These are phyloP conservation scores for Aspergillus novofumigatus DNA, from an alignment of 2,329 filamentous ascomycete species.

Conservation along the genomic window DNA sequence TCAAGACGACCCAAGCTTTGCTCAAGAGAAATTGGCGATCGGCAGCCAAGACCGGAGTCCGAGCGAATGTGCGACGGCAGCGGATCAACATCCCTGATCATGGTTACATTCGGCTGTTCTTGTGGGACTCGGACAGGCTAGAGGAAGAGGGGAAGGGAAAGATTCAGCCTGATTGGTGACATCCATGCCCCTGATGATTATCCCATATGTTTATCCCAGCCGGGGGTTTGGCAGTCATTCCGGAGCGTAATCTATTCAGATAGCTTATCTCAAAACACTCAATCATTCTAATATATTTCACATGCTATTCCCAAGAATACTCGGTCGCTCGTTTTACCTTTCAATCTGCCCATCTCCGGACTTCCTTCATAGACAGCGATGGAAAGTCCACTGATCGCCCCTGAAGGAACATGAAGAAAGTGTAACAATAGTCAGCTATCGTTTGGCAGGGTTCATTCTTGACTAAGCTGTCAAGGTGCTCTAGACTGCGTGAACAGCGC, in stretches of 20 bases:
- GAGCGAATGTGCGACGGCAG: not conserved
- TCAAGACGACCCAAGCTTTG: not conserved
- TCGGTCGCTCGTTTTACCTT: no score
- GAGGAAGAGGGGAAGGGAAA: not conserved
- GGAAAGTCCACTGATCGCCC: not conserved
- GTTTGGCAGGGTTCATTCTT: not conserved
- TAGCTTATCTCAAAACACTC: not conserved
- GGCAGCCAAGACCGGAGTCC: not conserved
- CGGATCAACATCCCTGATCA: not conserved
- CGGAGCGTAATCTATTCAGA: no score
- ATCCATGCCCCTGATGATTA: not conserved
- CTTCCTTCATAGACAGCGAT: no score
- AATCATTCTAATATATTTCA: not conserved
- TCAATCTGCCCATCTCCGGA: no score
- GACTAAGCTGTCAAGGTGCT: no score
- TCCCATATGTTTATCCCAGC: not conserved
- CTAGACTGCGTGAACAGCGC: not conserved
- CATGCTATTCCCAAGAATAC: no score
- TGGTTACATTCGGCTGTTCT: not conserved
- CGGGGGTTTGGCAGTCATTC: no score
- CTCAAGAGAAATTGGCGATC: not conserved
- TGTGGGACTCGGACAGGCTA: not conserved
- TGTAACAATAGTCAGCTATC: not conserved
- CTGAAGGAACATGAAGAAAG: not conserved
- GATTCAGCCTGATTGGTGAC: not conserved